Base-by-base conservation (phyloP, 768 basidiomycete genomes). In the Hydnum rufescens region DNA sequence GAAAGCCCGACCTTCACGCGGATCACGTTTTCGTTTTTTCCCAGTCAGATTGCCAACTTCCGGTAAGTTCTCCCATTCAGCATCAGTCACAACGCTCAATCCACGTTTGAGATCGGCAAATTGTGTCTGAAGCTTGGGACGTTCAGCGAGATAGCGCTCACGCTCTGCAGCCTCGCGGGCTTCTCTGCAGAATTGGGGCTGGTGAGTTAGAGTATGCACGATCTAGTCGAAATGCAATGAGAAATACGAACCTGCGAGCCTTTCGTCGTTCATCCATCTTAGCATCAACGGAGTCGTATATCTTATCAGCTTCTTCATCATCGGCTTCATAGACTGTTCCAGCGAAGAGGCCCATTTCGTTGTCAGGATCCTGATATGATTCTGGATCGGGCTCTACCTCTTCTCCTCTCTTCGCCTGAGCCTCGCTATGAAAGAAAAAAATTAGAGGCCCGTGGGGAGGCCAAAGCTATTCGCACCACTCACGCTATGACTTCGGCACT, bases 251-350 rank as follows among this genome's bases (percentile, higher is more conserved):
- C 86, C 86, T 78, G 57, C 83, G 75, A 46, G 74, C 72, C 62
- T 76, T 75, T 60, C 95, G 68, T 56, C 95, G 71, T 36, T 80
- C 73, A 63, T 96, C 93, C 83, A 99, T 92, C 28, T 78, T 77
- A 42, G 76, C 71, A 60, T 96, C 92, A 1, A 96, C 92, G n/a
- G 69, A 60, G 25, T 95, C 93, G 63, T 93, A 99, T 50, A 95
- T 95, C 62, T 74, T 75, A 65, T 97, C 93, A 0, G 93, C 95
- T 64, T 97, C 95, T 59, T 96, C 92, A 56, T 99, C 95, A 58
- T 97, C 95, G 53, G 83, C 81, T 63, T 99, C 92, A 63, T 99
- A 96, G 0, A 87, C 86, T 5, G 83, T 92, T 8, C 92, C 90
- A 3, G 90, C 86, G 62, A 99, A 97, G 4, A 97, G 73, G 25